Conservation (phyloP, 495 filamentous ascomycete genomes). For the Neurospora sp. region DNA sequence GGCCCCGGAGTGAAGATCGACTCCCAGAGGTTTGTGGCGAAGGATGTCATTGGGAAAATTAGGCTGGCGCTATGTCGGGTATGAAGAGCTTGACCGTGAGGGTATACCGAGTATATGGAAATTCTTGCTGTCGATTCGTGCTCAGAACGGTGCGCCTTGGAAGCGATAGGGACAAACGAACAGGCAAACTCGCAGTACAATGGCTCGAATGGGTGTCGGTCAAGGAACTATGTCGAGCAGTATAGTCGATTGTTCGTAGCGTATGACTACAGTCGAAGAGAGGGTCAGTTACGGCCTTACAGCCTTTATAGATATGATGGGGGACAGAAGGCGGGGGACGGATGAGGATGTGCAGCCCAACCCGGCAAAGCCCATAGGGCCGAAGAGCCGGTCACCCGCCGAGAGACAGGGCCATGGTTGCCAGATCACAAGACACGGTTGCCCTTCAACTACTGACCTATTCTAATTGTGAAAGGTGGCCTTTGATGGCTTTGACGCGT, state of each 20-base stretch:
- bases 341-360: neutral
- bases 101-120: neutral
- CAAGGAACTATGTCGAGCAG: neutral
- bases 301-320: neutral
- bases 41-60: constrained; percentile 56
- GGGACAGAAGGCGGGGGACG: neutral
- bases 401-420: neutral
- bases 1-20: constrained; percentile 89
- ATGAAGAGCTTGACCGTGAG: neutral
- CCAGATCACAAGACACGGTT: neutral
- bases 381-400: neutral
- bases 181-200: neutral
- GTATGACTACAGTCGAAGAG: neutral
- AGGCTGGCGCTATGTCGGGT: neutral
- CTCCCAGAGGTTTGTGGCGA: constrained; percentile 73
- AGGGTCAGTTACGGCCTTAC: neutral
- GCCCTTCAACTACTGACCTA: neutral
- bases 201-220: too few species aligned
- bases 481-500: neutral
- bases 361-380: neutral
- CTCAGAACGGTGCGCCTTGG: neutral
- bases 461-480: neutral
- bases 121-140: neutral
- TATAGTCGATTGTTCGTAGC: neutral
- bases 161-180: neutral